Evolutionary conservation across 148 eudicot genomes (phyloP).

Genomic region (Arbutus unedo): DNA sequence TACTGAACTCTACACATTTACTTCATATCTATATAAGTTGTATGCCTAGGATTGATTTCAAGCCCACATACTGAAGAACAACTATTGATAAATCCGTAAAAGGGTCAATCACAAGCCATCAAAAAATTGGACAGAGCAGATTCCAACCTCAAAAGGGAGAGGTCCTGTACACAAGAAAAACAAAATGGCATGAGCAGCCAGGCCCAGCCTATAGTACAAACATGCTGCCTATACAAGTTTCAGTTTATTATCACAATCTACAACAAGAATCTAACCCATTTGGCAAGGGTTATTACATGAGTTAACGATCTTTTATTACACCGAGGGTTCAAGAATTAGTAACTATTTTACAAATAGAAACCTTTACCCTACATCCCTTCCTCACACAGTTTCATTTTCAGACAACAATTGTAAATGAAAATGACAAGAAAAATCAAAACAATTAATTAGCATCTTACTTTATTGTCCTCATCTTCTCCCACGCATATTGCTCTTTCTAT

Average conservation of each 20-base stretch:
- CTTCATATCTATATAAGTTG: neutral
- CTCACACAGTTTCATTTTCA: neutral
- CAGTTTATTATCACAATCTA: neutral
- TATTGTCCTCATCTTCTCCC: neutral
- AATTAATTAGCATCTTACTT: neutral
- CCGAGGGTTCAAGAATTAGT: neutral
- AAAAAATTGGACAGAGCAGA: neutral
- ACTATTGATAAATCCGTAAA: neutral
- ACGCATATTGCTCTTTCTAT: neutral
- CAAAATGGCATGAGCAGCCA: conserved; percentile 2
- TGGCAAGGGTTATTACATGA: neutral
- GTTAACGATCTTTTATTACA: neutral
- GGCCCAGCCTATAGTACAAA: neutral
- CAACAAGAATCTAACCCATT: neutral
- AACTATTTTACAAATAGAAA: neutral
- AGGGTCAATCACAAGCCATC: neutral
- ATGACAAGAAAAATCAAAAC: neutral
- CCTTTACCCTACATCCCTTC: neutral
- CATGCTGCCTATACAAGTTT: neutral
- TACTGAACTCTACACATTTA: neutral
- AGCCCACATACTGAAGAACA: neutral
- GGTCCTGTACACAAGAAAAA: neutral
- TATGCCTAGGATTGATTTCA: neutral
- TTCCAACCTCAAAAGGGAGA: neutral
- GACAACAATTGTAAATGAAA: neutral